These are phyloP conservation scores for Coemansia umbellata DNA, from an alignment of 192 early-diverging fungal species.

Conservation along the genomic window DNA sequence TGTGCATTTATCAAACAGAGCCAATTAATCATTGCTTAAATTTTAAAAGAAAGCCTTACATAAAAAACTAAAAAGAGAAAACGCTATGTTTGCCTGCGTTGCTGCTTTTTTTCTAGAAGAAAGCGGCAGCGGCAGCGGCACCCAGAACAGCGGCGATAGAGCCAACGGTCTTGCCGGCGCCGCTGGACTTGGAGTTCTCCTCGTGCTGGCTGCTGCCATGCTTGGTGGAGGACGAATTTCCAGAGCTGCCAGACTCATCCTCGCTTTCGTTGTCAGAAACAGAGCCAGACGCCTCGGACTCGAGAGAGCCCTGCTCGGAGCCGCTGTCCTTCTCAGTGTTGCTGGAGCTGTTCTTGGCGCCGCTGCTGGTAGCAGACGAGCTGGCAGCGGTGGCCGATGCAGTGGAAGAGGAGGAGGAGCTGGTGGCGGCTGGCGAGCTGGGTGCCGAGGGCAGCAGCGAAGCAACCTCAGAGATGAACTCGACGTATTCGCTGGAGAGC, in stretches of 20 bases:
- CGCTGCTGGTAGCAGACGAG: neutral
- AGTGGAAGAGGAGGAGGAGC: neutral
- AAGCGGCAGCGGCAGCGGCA: slow-evolving; percentile 24
- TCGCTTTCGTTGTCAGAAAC: neutral
- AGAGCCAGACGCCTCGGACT: neutral
- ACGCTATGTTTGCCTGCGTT: no score
- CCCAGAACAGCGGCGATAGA: slow-evolving; percentile 10
- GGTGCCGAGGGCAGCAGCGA: slow-evolving; percentile 19
- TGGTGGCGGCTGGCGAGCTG: neutral
- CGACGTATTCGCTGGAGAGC: slow-evolving; percentile 33
- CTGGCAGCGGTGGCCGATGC: neutral
- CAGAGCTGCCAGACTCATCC: neutral
- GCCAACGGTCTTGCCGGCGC: slow-evolving; percentile 12
- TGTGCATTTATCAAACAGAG: no score
- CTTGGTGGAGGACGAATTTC: neutral
- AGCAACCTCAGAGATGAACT: slow-evolving; percentile 21
- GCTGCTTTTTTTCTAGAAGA: slow-evolving; percentile 44
- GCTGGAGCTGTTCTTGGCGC: neutral
- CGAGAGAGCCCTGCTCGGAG: neutral
- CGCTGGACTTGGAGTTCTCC: slow-evolving; percentile 2
- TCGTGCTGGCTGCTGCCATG: neutral
- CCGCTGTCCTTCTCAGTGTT: neutral
- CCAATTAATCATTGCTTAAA: no score
- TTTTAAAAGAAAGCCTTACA: no score
- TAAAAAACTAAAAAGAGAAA: no score